A percentile compares a stretch with the other conserved stretches of the same genome.
These are phyloP conservation scores for Carpinus fangiana DNA, from an alignment of 306 rosid genomes.

Conservation along the genomic window DNA sequence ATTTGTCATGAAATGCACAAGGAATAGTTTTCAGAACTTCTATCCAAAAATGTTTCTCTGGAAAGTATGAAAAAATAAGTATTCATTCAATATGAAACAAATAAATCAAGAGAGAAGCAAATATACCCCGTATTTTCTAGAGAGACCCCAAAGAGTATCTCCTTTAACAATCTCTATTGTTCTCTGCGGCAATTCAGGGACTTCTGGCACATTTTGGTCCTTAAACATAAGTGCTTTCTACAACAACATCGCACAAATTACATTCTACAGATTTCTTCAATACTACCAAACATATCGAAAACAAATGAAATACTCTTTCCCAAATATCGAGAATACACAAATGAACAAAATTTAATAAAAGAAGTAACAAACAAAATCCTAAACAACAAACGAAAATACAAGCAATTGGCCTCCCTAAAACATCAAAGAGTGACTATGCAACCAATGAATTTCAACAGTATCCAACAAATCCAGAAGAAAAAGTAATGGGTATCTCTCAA, in stretches of 20 bases:
- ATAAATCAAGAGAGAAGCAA: background rate
- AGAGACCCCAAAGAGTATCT: slow-evolving; percentile 41
- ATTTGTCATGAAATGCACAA: background rate
- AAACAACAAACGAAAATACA: no score
- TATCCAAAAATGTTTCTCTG: background rate
- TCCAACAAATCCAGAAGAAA: no score
- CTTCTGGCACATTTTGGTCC: slow-evolving; percentile 21
- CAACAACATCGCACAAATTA: slow-evolving; percentile 1
- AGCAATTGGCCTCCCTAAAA: no score
- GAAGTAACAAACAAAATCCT: background rate
- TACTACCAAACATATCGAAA: no score
- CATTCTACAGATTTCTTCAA: background rate
- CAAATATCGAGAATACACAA: background rate
- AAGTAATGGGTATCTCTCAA: no score
- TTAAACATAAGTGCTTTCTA: slow-evolving; percentile 22
- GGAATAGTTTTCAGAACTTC: background rate
- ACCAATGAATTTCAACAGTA: no score
- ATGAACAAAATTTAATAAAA: no score
- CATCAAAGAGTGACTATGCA: no score
- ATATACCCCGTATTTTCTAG: slow-evolving; percentile 34
- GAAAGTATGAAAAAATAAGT: background rate
- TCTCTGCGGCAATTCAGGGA: slow-evolving; percentile 7
- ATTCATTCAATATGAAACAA: background rate
- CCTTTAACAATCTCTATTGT: slow-evolving; percentile 34
- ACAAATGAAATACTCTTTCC: background rate